These are phyloP conservation scores for Grigorovia humatica DNA, from an alignment of 805 yeast genomes.

Conservation along the genomic window DNA sequence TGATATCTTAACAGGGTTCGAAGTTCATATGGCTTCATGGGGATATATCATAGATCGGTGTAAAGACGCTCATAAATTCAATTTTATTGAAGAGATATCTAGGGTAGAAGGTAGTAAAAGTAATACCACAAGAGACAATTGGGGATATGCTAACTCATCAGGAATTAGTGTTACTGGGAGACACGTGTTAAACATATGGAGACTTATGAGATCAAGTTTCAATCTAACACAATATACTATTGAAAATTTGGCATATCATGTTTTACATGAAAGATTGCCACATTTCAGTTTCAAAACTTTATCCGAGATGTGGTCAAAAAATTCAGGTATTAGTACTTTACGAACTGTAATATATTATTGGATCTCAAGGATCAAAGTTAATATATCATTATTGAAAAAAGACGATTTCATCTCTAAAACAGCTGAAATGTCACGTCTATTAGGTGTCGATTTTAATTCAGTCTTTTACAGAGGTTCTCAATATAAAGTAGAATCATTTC, in stretches of 20 bases:
- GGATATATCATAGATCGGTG: conserved; percentile 74
- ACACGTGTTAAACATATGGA: conserved; percentile 79
- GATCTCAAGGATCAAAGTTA: conserved; percentile 35
- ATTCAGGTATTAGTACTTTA: conserved; percentile 20
- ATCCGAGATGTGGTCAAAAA: conserved; percentile 35
- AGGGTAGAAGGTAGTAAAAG: conserved; percentile 37
- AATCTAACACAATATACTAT: conserved; percentile 58
- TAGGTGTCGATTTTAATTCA: conserved; percentile 86
- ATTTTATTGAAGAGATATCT: conserved; percentile 50
- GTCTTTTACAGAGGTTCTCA: conserved; percentile 89
- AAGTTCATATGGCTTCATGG: conserved; percentile 75
- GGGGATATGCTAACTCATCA: conserved; percentile 78
- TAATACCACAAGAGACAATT: conserved; percentile 51
- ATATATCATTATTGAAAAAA: conserved; percentile 38
- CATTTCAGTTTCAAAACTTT: conserved; percentile 41
- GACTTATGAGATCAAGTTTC: conserved; percentile 54
- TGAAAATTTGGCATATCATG: conserved; percentile 64
- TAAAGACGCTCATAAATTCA: conserved; percentile 34
- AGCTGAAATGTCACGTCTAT: conserved; percentile 71
- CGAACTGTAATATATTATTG: conserved; percentile 38
- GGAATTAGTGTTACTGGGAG: conserved; percentile 64
- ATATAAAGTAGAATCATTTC: conserved; percentile 80
- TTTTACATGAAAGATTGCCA: conserved; percentile 61
- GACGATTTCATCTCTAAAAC: conserved; percentile 62
- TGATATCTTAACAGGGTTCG: conserved; percentile 80